A percentile compares a stretch with the other conserved stretches of the same genome.
Evolutionary conservation across 2,329 filamentous ascomycete genomes (phyloP).

Genomic region (Calonectria multiphialidica): DNA sequence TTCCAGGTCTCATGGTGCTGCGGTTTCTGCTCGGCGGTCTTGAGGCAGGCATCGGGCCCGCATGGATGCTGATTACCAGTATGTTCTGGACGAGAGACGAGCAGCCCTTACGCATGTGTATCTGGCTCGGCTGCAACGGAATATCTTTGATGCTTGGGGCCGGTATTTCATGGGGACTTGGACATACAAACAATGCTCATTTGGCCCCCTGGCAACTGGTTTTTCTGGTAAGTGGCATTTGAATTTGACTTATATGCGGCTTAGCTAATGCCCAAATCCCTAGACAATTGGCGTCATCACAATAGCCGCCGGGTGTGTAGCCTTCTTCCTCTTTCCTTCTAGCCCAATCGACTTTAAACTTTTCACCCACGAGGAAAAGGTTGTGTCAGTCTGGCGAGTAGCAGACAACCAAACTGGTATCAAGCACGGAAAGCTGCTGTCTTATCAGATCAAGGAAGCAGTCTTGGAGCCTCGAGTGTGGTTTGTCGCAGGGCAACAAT

Average conservation of each 20-base stretch:
- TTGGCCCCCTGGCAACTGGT: constrained; percentile 11
- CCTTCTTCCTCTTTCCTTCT: constrained; percentile 10
- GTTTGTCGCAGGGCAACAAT: constrained; percentile 11
- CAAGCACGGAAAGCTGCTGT: constrained; percentile 6
- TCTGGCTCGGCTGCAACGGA: constrained; percentile 12
- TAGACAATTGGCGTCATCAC: constrained; percentile 16
- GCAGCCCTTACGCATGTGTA: constrained; percentile 11
- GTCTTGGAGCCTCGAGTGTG: constrained; percentile 13
- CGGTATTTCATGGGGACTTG: constrained; percentile 12
- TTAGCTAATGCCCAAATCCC: not conserved
- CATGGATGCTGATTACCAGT: not conserved
- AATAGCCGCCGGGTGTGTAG: not conserved
- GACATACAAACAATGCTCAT: not conserved
- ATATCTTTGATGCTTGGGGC: constrained; percentile 16
- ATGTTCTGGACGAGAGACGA: constrained; percentile 5
- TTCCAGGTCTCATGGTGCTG: not conserved
- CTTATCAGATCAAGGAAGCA: constrained; percentile 20
- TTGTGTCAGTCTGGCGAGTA: constrained; percentile 14
- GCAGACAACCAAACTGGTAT: constrained; percentile 18
- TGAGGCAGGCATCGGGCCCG: not conserved
- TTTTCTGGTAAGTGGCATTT: not conserved
- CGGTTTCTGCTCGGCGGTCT: not conserved
- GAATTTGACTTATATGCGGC: not conserved
- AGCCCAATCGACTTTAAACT: constrained; percentile 14
- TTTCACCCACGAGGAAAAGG: constrained; percentile 12